These are phyloP conservation scores for Cytospora chrysosperma DNA, from an alignment of 2,329 filamentous ascomycete genomes.

Conservation along the genomic window DNA sequence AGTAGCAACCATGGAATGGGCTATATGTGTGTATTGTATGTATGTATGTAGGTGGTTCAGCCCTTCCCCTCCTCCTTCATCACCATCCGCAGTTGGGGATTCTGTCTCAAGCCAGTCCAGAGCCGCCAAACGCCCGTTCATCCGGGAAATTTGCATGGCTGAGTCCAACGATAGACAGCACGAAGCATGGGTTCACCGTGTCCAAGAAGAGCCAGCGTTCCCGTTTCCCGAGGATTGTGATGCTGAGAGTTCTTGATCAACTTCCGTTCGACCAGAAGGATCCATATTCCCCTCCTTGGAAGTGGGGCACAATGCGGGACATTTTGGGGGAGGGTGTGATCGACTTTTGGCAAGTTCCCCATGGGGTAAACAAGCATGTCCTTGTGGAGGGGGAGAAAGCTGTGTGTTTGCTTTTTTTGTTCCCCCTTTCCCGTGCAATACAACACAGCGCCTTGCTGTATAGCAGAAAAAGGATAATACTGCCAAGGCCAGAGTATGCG, in stretches of 20 bases:
- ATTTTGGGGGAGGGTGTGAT: background rate
- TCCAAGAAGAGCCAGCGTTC: background rate
- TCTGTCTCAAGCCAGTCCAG: background rate
- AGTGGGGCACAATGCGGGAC: constrained; percentile 5
- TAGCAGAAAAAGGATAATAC: no score
- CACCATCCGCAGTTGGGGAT: background rate
- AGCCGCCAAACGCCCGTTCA: background rate
- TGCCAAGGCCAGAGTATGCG: no score
- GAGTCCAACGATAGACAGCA: background rate
- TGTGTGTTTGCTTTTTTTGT: no score
- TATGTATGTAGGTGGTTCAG: no score
- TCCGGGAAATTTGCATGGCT: background rate
- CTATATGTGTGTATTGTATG: background rate
- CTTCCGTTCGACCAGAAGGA: background rate
- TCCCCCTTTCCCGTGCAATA: no score
- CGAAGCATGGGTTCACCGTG: no score
- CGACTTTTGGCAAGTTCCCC: constrained; percentile 2
- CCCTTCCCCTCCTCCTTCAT: background rate
- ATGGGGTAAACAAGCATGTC: constrained; percentile 12
- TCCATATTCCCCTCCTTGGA: background rate
- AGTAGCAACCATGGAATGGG: background rate
- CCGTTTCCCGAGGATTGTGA: background rate
- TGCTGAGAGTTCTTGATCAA: background rate
- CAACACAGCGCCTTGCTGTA: no score
- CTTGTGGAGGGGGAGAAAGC: background rate